Evolutionary conservation across 192 early-diverging fungal genomes (phyloP), one percentile per base, ranked within the genome.

Genomic region (Backusella luteola): DNA sequence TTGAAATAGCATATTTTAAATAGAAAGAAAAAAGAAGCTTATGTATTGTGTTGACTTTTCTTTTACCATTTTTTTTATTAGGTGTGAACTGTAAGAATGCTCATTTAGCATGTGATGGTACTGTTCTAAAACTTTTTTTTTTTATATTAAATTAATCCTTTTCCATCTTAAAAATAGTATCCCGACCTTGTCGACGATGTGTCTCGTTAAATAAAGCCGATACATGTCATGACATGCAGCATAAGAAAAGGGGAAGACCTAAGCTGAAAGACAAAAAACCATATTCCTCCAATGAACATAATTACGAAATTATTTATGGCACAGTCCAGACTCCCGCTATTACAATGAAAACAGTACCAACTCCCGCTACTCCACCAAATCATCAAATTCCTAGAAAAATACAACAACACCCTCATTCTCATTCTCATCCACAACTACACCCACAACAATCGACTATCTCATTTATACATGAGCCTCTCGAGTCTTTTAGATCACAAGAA

Each of bases 201-300:
- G 85, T 90, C 21, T 85, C 90, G 8, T 75, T 94, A 34, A 90
- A 89, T 36, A 93, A 91, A 80, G 85, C 87, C 36, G 93, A 93
- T 76, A 90, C 91, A 15, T 96, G 95, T 77, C 84, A 90, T n/a
- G 95, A 96, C 80, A 92, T 94, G 42, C 90, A 93, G 84, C 94
- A 95, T 84, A 96, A 96, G 80, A 93, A 92, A 73, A 86, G 95
- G 72, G 95, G 95, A 38, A 85, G 95, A 9, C 95, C 95, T 56
- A 92, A 91, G 73, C 81, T 91, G 63, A 85, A 90, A 73, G 90
- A 92, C 74, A 91, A 88, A 74, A 85, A 81, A 59, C 76, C 26
- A 42, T 80, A 59, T 67, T 66, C 68, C 19, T 69, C 71, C 5
- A 72, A 74, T 39, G 75, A 71, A 52, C 73, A 56, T 5, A 74